Evolutionary conservation across 2,329 filamentous ascomycete species (phyloP), one percentile per base, ranked within the genome.

Genomic region (Pseudonectria buxi): DNA sequence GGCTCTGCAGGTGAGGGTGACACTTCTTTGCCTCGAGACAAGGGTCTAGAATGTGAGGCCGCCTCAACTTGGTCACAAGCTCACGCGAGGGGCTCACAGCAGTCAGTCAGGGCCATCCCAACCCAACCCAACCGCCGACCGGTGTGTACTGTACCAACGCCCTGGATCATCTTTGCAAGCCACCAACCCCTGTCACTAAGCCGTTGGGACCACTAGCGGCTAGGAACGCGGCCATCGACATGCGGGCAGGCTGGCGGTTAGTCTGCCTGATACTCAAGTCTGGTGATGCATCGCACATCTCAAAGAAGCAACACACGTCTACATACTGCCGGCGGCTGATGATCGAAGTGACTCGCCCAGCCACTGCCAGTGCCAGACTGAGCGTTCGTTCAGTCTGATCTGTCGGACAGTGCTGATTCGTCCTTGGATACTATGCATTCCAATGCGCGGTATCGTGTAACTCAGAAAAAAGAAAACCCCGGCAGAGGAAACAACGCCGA

Each of bases 121-220:
- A n/a, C n/a, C 41, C 39, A 38, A 35, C 29, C 33, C 36, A 33
- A 25, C 39, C 41, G 39, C 39, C 47, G 45, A 52, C 52, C 49
- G 49, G 49, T 34, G 35, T 41, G 32, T 33, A 28, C 29, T 31
- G 27, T 43, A 38, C 46, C 42, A 43, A 31, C 16, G 38, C 33
- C 33, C 40, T 50, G 49, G 47, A 42, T 49, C 43, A 32, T 33
- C 39, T 43, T 16, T 30, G 29, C 27, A 33, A 27, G 37, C 32
- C 33, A 32, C 41, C 37, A 30, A 33, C 40, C 35, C 30, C 37
- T 37, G 38, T 25, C 33, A 30, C 32, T 29, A 31, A 32, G 36
- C 38, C 9, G 18, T 22, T 22, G 18, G 18, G 18, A 22, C 18
- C 18, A 22, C 18, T 22, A 22, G 18, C 9, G 18, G 18, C 18